Conservation (phyloP, 2,329 filamentous ascomycete genomes). For the Parascedosporium putredinis region DNA sequence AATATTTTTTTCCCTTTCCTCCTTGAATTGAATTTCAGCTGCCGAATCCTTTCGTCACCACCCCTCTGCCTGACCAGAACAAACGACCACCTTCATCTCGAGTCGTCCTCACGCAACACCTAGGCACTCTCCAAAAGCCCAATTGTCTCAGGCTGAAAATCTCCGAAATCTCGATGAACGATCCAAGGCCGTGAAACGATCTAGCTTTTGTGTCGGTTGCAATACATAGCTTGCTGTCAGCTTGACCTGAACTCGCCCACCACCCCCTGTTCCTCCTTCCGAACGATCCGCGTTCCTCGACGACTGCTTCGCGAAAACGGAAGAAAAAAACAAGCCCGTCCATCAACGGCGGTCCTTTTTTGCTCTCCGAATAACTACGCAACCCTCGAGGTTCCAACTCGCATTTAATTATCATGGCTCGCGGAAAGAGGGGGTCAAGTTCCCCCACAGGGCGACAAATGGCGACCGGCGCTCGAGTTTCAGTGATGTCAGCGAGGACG, state of each 20-base stretch:
- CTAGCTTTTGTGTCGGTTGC: too few relatives aligned
- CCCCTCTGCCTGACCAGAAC: background rate
- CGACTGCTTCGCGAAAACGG: background rate
- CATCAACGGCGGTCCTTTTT: background rate
- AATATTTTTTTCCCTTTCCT: background rate
- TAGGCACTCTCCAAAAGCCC: background rate
- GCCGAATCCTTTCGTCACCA: conserved; percentile 1
- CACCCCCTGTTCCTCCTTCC: background rate
- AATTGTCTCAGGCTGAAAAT: background rate
- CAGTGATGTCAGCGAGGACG: conserved; percentile 57
- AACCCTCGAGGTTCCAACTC: background rate
- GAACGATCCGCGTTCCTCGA: background rate
- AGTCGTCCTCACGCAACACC: background rate
- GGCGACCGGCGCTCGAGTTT: conserved; percentile 58
- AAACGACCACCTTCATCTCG: background rate
- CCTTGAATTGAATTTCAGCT: background rate
- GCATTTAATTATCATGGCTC: conserved; percentile 19
- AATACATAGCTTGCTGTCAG: too few relatives aligned
- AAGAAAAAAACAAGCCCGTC: too few relatives aligned
- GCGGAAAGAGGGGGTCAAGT: conserved; percentile 42
- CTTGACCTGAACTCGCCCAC: background rate
- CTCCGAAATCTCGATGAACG: background rate
- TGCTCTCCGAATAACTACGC: background rate
- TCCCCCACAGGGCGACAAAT: conserved; percentile 41
- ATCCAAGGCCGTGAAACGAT: too few relatives aligned